Base-by-base conservation (phyloP, 2,329 filamentous ascomycete genomes). In the Zasmidium angulare region DNA sequence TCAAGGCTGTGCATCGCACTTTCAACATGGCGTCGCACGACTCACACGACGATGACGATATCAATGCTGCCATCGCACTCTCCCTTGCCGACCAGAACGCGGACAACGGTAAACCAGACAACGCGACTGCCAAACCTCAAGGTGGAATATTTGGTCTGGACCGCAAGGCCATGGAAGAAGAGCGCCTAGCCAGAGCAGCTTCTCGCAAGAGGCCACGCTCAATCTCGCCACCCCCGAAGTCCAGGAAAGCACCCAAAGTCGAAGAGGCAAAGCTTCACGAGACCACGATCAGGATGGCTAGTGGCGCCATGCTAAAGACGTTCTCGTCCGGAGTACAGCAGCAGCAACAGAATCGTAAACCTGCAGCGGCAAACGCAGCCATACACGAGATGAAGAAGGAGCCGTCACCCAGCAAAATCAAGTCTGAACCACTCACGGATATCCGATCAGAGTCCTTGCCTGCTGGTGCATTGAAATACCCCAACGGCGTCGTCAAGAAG, bases 121-220 rank as follows among this genome's bases (percentile, higher is more conserved):
- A 14, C 36, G 36, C 36, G 14, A 43, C 48, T 12, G 22, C 22
- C 21, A 9, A 50, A 29, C 48, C 17, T 24, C 11, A n/a, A n/a
- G 23, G 23, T 26, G 48, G 48, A 3, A 50, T 50, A 24, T 29
- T 29, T 10, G 82, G 83, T 2, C 75, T 96, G 1, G 84, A 96
- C 76, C 84, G 93, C 36, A 91, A 87, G 74, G 84, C 86, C 54
- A 95, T 96, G 91, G 93, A 97, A 73, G 81, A 87, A 68, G 91
- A 96, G 71, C 86, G 93, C 46, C 81, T 96, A 14, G 87, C 85
- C 21, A 84, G 93, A 66, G 74, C 86, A 20, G 81, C 77, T 43
- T 81, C 79, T 36, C 77, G 81, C 47, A 90, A 93, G 73, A 82
- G 85, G 36, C 82, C 84, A 72, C 71, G 75, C 9, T 80, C 79